phyloP scores from a whole-genome alignment of 2,329 filamentous ascomycete species.

The Didymella keratinophila region DNA sequence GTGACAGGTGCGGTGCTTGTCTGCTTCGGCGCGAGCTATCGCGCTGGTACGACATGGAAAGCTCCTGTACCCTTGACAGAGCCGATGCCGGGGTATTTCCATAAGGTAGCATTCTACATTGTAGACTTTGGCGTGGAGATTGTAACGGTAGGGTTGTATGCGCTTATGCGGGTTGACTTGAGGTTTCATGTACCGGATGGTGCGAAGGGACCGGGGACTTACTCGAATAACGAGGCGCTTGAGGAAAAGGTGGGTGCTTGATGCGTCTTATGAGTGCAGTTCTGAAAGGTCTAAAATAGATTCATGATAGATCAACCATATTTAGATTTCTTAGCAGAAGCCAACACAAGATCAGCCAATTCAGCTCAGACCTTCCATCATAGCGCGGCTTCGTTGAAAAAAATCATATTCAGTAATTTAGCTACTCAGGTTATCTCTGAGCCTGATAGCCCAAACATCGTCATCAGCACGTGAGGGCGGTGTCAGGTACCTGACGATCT shows the following conservation, averaged over 20 bases:
- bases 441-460: no score
- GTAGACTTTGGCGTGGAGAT: slow-evolving; percentile 81
- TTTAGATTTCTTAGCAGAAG: no score
- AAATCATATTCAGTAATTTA: no score
- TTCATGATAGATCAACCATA: no score
- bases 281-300: no score
- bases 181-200: slow-evolving; percentile 80
- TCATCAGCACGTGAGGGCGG: no score
- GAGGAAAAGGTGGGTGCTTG: background rate
- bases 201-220: slow-evolving; percentile 57
- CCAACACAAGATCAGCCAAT: no score
- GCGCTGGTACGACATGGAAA: slow-evolving; percentile 66
- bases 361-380: no score
- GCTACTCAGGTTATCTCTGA: no score
- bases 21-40: slow-evolving; percentile 72
- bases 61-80: slow-evolving; percentile 54
- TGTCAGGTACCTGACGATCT: no score
- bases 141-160: slow-evolving; percentile 71
- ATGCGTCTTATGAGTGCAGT: no score
- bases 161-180: slow-evolving; percentile 72
- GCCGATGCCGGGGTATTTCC: slow-evolving; percentile 72
- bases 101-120: slow-evolving; percentile 76
- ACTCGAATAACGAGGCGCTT: slow-evolving; percentile 2
- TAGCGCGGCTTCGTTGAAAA: no score
- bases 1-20: slow-evolving; percentile 66